phyloP scores from a whole-genome alignment of 176 grass and related monocot species.

The Bothriochloa decipiens region DNA sequence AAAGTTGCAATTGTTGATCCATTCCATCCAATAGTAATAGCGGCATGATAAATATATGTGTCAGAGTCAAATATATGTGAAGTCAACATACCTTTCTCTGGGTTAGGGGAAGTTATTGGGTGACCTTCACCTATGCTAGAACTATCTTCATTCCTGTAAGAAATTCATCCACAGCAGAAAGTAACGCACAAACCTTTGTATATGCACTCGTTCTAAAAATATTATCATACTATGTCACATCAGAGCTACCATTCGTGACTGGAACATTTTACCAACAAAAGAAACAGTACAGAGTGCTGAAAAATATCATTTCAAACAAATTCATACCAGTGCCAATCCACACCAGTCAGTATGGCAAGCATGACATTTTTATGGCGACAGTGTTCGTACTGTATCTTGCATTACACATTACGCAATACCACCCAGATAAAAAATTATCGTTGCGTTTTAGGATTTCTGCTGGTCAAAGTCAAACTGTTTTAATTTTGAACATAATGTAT shows the following conservation, averaged over 20 bases:
- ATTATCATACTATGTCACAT: conserved; percentile 10
- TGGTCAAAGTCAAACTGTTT: background rate
- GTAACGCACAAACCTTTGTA: conserved; percentile 16
- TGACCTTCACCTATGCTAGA: conserved; percentile 35
- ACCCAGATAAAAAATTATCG: background rate
- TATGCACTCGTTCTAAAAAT: conserved; percentile 18
- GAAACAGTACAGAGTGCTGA: conserved; percentile 30
- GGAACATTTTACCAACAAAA: conserved; percentile 5
- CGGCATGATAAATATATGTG: background rate
- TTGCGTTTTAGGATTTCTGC: background rate
- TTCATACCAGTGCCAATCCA: conserved; percentile 21
- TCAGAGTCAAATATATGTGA: conserved; percentile 7
- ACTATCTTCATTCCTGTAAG: conserved; percentile 51
- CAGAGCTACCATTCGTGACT: conserved; percentile 5
- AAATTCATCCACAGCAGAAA: conserved; percentile 34
- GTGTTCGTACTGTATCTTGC: conserved; percentile 16
- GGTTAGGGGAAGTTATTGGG: conserved; percentile 31
- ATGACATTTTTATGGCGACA: conserved; percentile 26
- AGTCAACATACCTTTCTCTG: conserved; percentile 45
- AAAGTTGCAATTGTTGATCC: background rate
- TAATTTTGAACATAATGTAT: background rate
- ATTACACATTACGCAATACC: conserved; percentile 13
- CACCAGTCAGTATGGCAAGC: conserved; percentile 27
- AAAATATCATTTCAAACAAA: background rate
- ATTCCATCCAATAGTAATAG: background rate